These are phyloP conservation scores for Saccharomyces paradoxus DNA, from an alignment of 805 yeast genomes.

Conservation along the genomic window DNA sequence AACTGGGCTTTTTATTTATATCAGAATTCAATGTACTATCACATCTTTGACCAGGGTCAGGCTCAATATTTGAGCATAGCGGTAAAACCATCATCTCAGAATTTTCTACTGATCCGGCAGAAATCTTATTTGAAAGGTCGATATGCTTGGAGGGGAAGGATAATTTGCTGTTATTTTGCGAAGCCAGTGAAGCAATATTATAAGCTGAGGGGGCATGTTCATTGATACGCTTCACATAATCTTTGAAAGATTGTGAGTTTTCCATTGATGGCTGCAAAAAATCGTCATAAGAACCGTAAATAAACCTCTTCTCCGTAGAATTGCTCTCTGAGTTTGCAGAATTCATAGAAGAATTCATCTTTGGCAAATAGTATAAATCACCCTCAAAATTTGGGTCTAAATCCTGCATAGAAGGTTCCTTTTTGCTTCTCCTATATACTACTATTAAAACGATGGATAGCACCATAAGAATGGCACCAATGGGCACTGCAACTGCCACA, in stretches of 20 bases:
- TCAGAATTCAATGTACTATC: not conserved
- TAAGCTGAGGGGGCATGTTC: not conserved
- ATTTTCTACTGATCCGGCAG: not conserved
- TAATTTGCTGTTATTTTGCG: not conserved
- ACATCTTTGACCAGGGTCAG: not conserved
- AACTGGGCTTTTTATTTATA: not conserved
- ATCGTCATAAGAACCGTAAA: not conserved
- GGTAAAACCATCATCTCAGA: not conserved
- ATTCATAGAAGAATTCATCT: slow-evolving; percentile 14
- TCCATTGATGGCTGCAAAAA: not conserved
- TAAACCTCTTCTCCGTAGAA: not conserved
- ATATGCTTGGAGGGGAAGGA: not conserved
- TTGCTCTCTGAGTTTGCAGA: not conserved
- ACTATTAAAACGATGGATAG: slow-evolving; percentile 43
- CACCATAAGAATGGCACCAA: slow-evolving; percentile 38
- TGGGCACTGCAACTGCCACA: slow-evolving; percentile 61
- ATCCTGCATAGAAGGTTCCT: slow-evolving; percentile 46
- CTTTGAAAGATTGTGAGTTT: slow-evolving; percentile 1
- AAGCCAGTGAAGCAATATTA: not conserved
- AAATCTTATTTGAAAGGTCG: not conserved
- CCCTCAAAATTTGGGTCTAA: slow-evolving; percentile 72
- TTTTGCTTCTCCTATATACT: slow-evolving; percentile 51
- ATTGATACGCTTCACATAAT: not conserved
- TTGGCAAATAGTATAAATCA: slow-evolving; percentile 64
- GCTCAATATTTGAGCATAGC: not conserved